phyloP scores from a whole-genome alignment of 192 early-diverging fungal genomes.

The Gamsiella multidivaricata region DNA sequence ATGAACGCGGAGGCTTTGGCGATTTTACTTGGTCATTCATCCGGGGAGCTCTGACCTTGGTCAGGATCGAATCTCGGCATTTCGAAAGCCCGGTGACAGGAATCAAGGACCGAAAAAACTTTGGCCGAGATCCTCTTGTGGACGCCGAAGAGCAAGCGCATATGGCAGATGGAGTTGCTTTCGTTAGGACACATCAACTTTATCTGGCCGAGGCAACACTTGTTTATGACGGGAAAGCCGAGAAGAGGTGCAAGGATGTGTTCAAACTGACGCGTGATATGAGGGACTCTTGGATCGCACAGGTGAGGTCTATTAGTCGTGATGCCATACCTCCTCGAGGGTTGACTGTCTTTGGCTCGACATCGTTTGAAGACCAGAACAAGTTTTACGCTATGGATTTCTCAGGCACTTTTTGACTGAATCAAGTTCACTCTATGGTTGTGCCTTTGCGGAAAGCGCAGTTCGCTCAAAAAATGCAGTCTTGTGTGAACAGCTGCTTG shows the following conservation, averaged over 20 bases:
- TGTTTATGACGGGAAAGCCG: conserved; percentile 9
- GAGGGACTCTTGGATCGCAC: conserved; percentile 20
- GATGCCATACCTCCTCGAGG: conserved; percentile 5
- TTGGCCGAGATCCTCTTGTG: neutral
- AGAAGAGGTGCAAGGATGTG: conserved; percentile 14
- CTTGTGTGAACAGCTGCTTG: conserved; percentile 15
- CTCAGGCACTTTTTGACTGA: neutral
- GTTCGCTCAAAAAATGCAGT: conserved; percentile 15
- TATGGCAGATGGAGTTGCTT: conserved; percentile 22
- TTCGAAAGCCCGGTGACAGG: conserved; percentile 22
- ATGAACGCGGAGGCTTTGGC: conserved; percentile 25
- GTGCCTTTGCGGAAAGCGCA: conserved; percentile 9
- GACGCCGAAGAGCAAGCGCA: conserved; percentile 10
- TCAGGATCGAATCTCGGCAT: neutral
- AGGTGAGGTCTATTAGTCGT: conserved; percentile 15
- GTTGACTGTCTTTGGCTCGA: conserved; percentile 22
- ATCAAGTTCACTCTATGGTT: conserved; percentile 4
- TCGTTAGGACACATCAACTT: conserved; percentile 24
- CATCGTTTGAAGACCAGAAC: conserved; percentile 14
- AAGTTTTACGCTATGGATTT: conserved; percentile 20
- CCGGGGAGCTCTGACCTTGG: conserved; percentile 19
- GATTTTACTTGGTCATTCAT: conserved; percentile 35
- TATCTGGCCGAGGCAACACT: conserved; percentile 22
- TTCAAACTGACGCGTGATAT: conserved; percentile 22
- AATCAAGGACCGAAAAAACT: conserved; percentile 14